Evolutionary conservation across 2,329 filamentous ascomycete genomes (phyloP), one percentile per base, ranked within the genome.

Genomic region (Elsinoe perseae): DNA sequence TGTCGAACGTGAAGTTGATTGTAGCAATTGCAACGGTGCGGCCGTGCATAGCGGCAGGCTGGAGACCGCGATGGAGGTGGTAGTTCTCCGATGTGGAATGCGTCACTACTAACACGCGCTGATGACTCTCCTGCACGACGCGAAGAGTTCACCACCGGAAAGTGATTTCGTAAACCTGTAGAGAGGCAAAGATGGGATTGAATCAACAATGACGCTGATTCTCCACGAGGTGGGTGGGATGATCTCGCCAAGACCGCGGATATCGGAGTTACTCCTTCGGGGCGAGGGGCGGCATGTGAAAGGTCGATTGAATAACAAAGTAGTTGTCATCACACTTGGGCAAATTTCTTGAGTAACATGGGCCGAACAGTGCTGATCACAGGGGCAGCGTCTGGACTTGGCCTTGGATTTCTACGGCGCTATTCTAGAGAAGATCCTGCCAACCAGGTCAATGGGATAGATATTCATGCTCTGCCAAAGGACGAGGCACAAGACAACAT

Each of bases 351-450:
- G 28, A 38, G 12, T 8, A 58, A 8, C 27, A 54, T 54, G 42
- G 60, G 61, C 59, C 58, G 56, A 25, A 62, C 62, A 6, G 64
- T 73, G 12, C 54, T 72, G 25, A 63, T 73, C 25, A 65, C 70
- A 4, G 71, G 71, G 27, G 69, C 70, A 1, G 68, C 70, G 27
- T 69, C 64, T 56, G 71, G 71, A n/a, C 60, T 73, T 16, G 71
- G 71, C 18, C 63, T 63, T 2, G 68, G 65, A 16, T 72, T 72
- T 52, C 38, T 71, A 30, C 43, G 62, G 14, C 59, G 62, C 5
- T 71, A 69, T 43, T 48, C 48, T 1, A 25, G 4, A 32, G 27
- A 52, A 7, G 60, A 64, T 2, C 23, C 50, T 12, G 36, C 59
- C n/a, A 66, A 63, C 18, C 56, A 48, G 2, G 61, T 71, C 54